phyloP scores from a whole-genome alignment of 23 red algal species.

The Gracilaria caudata region DNA sequence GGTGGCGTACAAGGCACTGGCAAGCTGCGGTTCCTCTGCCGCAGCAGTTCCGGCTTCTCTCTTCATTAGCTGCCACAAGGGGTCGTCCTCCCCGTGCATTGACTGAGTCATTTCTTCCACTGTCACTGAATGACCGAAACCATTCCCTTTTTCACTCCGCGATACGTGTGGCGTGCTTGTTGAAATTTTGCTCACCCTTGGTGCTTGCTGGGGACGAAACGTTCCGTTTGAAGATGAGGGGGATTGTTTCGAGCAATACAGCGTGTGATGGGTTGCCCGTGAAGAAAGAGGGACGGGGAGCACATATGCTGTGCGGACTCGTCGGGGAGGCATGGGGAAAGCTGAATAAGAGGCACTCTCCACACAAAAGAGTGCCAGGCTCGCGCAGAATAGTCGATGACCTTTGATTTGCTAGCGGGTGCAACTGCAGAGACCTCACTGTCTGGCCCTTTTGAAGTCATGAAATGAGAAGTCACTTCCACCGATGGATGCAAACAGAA shows the following conservation, averaged over 20 bases:
- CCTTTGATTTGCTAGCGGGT: too few species aligned
- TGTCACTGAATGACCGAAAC: constrained; percentile 84
- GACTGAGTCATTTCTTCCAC: constrained; percentile 87
- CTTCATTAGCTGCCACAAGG: constrained; percentile 93
- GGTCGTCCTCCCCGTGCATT: constrained; percentile 74
- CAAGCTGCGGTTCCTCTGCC: constrained; percentile 91
- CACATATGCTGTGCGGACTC: constrained; percentile 4
- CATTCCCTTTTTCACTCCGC: background rate
- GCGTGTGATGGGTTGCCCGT: background rate
- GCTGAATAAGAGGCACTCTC: background rate
- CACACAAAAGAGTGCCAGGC: background rate
- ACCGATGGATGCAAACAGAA: too few species aligned
- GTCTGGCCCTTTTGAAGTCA: too few species aligned
- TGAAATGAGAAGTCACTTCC: too few species aligned
- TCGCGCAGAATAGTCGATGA: background rate
- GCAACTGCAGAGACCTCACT: too few species aligned
- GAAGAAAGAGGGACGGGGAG: background rate
- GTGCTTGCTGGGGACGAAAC: constrained; percentile 18
- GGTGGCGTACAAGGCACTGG: constrained; percentile 74
- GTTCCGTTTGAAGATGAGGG: background rate
- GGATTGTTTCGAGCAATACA: background rate
- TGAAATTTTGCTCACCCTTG: constrained; percentile 44
- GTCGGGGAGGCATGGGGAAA: constrained; percentile 8
- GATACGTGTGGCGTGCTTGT: constrained; percentile 1
- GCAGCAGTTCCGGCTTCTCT: constrained; percentile 82